phyloP scores from a whole-genome alignment of 495 filamentous ascomycete genomes.

The Aspergillus haitiensis region DNA sequence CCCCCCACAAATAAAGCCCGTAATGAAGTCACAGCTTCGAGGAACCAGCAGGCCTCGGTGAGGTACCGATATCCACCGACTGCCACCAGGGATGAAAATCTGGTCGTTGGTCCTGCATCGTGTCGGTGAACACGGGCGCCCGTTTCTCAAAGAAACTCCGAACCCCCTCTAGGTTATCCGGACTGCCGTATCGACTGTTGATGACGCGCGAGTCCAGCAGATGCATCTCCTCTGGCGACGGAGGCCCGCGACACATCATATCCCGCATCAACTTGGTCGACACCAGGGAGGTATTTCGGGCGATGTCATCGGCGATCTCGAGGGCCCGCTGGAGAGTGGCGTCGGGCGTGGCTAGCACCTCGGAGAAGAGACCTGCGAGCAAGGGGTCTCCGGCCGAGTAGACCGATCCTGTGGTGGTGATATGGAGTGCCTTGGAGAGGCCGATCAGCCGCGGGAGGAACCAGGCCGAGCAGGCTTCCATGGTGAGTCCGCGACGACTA shows the following conservation, averaged over 20 bases:
- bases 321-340: constrained; percentile 1
- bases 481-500: constrained; percentile 55
- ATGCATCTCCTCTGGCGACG: constrained; percentile 10
- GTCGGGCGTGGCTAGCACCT: neutral
- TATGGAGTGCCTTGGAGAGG: constrained; percentile 51
- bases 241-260: constrained; percentile 9
- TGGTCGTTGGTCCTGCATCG: neutral
- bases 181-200: constrained; percentile 10
- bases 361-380: neutral
- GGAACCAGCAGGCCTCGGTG: neutral
- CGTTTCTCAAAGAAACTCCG: constrained; percentile 2
- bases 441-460: constrained; percentile 63
- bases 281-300: neutral
- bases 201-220: constrained; percentile 10
- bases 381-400: constrained; percentile 20
- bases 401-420: constrained; percentile 36
- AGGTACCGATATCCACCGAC: neutral
- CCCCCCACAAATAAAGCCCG: no score
- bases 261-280: constrained; percentile 11
- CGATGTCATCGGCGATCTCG: constrained; percentile 7
- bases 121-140: neutral
- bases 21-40: neutral
- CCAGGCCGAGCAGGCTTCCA: constrained; percentile 59
- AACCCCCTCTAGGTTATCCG: constrained; percentile 1
- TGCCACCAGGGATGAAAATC: neutral